Conservation (phyloP, 768 basidiomycete genomes). For the Boletus rubropictus region DNA sequence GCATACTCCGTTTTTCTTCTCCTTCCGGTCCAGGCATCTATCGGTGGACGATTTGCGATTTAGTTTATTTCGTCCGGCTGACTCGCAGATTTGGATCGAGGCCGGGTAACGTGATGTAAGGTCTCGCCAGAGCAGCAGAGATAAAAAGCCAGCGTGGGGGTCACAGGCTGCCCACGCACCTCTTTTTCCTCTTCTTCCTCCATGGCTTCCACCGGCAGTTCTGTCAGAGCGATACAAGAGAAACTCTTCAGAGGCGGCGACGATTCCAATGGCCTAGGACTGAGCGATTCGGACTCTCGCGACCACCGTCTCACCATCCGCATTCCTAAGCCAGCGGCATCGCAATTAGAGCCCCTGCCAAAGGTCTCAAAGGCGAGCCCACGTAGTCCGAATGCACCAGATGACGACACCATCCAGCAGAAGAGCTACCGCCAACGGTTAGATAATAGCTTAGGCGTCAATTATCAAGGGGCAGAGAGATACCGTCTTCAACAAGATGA, state of each 20-base stretch:
- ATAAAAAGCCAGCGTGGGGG: slow-evolving; percentile 9
- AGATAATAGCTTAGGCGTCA: slow-evolving; percentile 52
- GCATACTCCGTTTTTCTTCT: slow-evolving; percentile 19
- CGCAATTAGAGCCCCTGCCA: slow-evolving; percentile 33
- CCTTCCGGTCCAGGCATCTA: slow-evolving; percentile 1
- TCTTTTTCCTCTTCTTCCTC: slow-evolving; percentile 5
- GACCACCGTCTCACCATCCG: slow-evolving; percentile 53
- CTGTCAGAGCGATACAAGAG: slow-evolving; percentile 62
- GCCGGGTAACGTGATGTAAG: slow-evolving; percentile 21
- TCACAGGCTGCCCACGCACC: slow-evolving; percentile 2
- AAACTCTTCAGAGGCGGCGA: slow-evolving; percentile 57
- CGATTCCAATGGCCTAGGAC: slow-evolving; percentile 16
- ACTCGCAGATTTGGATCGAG: slow-evolving; percentile 7
- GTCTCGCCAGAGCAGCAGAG: not conserved
- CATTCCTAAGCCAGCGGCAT: slow-evolving; percentile 52
- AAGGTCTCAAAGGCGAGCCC: slow-evolving; percentile 41
- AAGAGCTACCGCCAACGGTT: slow-evolving; percentile 58
- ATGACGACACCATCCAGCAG: slow-evolving; percentile 24
- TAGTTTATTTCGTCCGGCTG: not conserved
- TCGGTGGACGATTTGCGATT: too few species aligned
- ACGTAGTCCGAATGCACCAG: slow-evolving; percentile 2
- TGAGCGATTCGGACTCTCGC: slow-evolving; percentile 25
- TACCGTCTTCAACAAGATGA: slow-evolving; percentile 82
- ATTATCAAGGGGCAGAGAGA: slow-evolving; percentile 79
- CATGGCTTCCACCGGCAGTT: slow-evolving; percentile 42